These are phyloP conservation scores for Stevia rebaudiana DNA, from an alignment of 140 eudicot genomes.

Conservation along the genomic window DNA sequence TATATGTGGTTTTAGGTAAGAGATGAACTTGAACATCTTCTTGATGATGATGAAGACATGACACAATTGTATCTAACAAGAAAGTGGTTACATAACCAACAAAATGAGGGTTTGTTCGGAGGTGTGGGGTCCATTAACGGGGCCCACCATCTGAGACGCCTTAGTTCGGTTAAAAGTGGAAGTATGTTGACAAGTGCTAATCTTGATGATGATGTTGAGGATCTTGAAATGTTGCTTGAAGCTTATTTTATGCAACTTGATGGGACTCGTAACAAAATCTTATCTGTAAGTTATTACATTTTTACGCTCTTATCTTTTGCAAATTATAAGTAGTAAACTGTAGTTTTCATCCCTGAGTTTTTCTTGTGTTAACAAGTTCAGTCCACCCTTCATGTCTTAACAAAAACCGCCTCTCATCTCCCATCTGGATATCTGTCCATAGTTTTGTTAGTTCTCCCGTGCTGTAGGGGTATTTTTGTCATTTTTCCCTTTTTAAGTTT, in stretches of 20 bases:
- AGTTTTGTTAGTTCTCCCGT: too few species aligned
- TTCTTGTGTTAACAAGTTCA: too few species aligned
- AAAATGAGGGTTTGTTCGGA: constrained; percentile 51
- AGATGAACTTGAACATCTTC: constrained; percentile 97
- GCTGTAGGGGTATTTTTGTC: too few species aligned
- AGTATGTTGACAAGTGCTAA: constrained; percentile 64
- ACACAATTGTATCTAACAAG: constrained; percentile 79
- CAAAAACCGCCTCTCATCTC: too few species aligned
- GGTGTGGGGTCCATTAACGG: constrained; percentile 39
- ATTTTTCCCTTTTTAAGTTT: too few species aligned
- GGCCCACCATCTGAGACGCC: constrained; percentile 50
- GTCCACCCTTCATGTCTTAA: too few species aligned
- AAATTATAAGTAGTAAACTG: too few species aligned
- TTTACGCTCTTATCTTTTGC: too few species aligned
- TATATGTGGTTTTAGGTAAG: constrained; percentile 55
- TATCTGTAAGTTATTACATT: constrained; percentile 58
- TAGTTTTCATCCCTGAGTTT: too few species aligned
- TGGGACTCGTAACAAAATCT: constrained; percentile 88
- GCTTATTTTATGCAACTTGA: constrained; percentile 98
- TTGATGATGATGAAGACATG: constrained; percentile 98
- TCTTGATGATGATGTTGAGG: constrained; percentile 71
- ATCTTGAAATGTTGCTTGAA: constrained; percentile 92
- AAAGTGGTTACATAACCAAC: constrained; percentile 80
- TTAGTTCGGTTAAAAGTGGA: constrained; percentile 66
- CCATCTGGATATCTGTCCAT: too few species aligned